These are phyloP conservation scores for Penicillium argentinense DNA, from an alignment of 495 filamentous ascomycete genomes.

Conservation along the genomic window DNA sequence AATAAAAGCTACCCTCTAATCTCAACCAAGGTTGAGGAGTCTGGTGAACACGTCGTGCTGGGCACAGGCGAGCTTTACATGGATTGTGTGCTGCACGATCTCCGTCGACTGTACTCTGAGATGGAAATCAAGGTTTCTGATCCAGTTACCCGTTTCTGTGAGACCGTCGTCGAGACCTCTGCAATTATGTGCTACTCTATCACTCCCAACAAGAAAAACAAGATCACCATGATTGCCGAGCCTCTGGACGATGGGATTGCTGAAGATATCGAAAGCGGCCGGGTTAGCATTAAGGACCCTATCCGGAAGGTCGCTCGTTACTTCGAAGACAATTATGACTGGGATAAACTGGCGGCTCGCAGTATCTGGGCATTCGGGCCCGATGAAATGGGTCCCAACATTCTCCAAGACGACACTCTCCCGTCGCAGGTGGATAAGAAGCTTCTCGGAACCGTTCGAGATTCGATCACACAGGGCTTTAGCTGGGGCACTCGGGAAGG, in stretches of 20 bases:
- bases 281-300: conserved; percentile 88
- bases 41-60: conserved; percentile 93
- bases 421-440: conserved; percentile 89
- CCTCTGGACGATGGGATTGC: conserved; percentile 92
- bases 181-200: conserved; percentile 97
- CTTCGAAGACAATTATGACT: conserved; percentile 96
- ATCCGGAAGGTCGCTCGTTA: conserved; percentile 92
- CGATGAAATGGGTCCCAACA: conserved; percentile 92
- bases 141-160: conserved; percentile 94
- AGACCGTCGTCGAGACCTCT: conserved; percentile 96
- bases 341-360: conserved; percentile 89
- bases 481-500: conserved; percentile 94
- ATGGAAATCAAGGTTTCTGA: conserved; percentile 99
- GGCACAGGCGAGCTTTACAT: conserved; percentile 98
- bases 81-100: conserved; percentile 96
- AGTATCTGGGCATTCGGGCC: conserved; percentile 99
- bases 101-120: conserved; percentile 90
- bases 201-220: conserved; percentile 98
- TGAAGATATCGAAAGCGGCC: conserved; percentile 89
- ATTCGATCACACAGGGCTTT: conserved; percentile 92
- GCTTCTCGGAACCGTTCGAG: conserved; percentile 79
- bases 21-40: conserved; percentile 96
- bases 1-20: conserved; percentile 97
- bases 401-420: conserved; percentile 93
- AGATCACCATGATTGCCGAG: conserved; percentile 97